Percentiles rank a stretch among this genome's conserved stretches.
Conservation (phyloP, 1,139 yeast species). For the Yamadazyma jaroonii region DNA sequence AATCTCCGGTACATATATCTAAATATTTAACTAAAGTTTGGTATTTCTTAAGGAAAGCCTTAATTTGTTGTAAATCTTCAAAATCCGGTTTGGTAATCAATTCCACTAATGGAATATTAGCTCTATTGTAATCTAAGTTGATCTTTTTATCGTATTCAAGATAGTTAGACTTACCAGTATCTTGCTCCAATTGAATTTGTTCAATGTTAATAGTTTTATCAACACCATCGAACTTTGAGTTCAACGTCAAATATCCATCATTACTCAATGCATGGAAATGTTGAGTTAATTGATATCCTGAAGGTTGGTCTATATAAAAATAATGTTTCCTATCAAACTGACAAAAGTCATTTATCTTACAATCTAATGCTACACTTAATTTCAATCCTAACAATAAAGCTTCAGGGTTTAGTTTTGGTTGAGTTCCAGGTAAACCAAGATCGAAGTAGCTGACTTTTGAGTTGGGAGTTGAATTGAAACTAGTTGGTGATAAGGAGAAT, state of each 20-base stretch:
- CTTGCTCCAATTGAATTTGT: conserved; percentile 90
- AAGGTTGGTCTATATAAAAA: conserved; percentile 94
- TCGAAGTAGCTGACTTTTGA: conserved; percentile 75
- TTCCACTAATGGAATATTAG: conserved; percentile 85
- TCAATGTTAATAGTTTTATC: conserved; percentile 49
- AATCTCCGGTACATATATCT: conserved; percentile 80
- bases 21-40: conserved; percentile 68
- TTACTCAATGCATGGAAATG: conserved; percentile 77
- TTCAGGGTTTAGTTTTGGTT: conserved; percentile 76
- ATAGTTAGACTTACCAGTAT: conserved; percentile 83
- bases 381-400: conserved; percentile 69
- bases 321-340: conserved; percentile 92
- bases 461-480: conserved; percentile 60
- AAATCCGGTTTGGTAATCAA: conserved; percentile 92
- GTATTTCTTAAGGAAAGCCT: conserved; percentile 76
- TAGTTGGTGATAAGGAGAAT: conserved; percentile 59
- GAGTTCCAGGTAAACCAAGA: conserved; percentile 89
- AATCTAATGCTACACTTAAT: conserved; percentile 69
- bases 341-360: conserved; percentile 54
- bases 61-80: conserved; percentile 62
- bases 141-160: conserved; percentile 39
- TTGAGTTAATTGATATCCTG: conserved; percentile 95
- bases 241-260: conserved; percentile 56
- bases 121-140: conserved; percentile 75
- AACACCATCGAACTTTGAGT: conserved; percentile 53